Base-by-base conservation (phyloP, 257 asterid genomes). In the Lithospermum erythrorhizon region DNA sequence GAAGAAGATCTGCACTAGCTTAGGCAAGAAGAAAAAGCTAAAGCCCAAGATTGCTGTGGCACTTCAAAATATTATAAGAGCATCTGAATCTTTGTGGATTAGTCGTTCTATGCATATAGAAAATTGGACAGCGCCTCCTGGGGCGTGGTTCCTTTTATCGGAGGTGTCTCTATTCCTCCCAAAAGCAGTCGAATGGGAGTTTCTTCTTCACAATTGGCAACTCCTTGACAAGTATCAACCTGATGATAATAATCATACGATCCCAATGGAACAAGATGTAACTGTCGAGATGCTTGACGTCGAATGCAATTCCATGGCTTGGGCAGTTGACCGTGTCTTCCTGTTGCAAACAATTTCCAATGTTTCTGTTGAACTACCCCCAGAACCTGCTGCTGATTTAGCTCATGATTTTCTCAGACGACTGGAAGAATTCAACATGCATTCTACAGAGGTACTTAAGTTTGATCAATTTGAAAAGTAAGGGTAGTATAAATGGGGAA, bases 81-180 rank as follows among this genome's bases (percentile, higher is more conserved):
- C 75, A 59, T 88, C 98, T 4, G 97, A 91, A 75, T 71, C 79
- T 7, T 73, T 57, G 47, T 88, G 98, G 94, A 65, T 81, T 65
- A 75, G 77, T 27, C 64, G 57, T 20, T 75, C 81, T 56, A 70
- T 65, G 85, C 70, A 89, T 29, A 82, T 86, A 30, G 90, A 80
- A 73, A 88, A 86, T 68, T 91, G 98, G 98, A 83, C 88, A 55
- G 97, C 98, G 11, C 98, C 98, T 29, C 82, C 83, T 15, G 98
- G 98, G 61, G 79, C 90, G n/a, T 91, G 98, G 98, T 82, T 91
- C 79, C 70, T 91, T 72, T 76, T 91, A 66, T 85, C 97, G 0
- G 97, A 88, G 70, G 89, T 82, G 48, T 91, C 98, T 16, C 79
- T 80, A 0, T 88, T 79, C 65, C 87, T 91, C 68, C 79, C 88